phyloP scores from a whole-genome alignment of 2,329 filamentous ascomycete genomes.

The Sclerotinia nivalis region DNA sequence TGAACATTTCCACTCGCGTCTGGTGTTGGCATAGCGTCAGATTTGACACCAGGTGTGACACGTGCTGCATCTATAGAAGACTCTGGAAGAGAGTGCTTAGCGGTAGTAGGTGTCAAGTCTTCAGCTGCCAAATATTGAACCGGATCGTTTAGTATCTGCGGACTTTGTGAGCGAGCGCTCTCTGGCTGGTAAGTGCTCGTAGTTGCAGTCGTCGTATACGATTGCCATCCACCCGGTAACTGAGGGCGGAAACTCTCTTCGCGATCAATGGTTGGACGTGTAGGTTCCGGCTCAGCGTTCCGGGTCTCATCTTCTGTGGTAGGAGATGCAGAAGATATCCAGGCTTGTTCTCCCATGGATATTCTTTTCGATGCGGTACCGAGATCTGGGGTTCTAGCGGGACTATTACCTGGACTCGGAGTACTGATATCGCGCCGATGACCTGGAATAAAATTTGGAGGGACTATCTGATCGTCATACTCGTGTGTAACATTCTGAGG shows the following conservation, averaged over 20 bases:
- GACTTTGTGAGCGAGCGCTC: slow-evolving; percentile 2
- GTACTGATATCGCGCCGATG: slow-evolving; percentile 59
- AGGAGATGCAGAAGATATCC: slow-evolving; percentile 37
- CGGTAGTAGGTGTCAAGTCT: slow-evolving; percentile 36
- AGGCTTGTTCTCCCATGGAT: slow-evolving; percentile 48
- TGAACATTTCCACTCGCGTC: slow-evolving; percentile 35
- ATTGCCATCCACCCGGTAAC: slow-evolving; percentile 40
- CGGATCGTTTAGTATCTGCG: slow-evolving; percentile 20
- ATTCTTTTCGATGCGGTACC: slow-evolving; percentile 44
- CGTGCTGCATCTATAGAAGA: slow-evolving; percentile 33
- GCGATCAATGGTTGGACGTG: slow-evolving; percentile 32
- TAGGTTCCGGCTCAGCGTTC: slow-evolving; percentile 18
- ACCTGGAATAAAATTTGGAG: slow-evolving; percentile 50
- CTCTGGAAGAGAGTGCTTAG: slow-evolving; percentile 30
- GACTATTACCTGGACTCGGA: slow-evolving; percentile 59
- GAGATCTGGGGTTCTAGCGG: slow-evolving; percentile 58
- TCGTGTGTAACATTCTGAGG: neutral
- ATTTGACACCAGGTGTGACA: slow-evolving; percentile 39
- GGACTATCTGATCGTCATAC: slow-evolving; percentile 26
- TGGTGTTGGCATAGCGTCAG: slow-evolving; percentile 31
- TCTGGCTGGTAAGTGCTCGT: slow-evolving; percentile 27
- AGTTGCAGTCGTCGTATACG: slow-evolving; percentile 36
- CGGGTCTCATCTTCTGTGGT: slow-evolving; percentile 13
- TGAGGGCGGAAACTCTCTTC: slow-evolving; percentile 38
- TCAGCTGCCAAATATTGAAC: slow-evolving; percentile 29